Evolutionary conservation across 176 grass and related monocot genomes (phyloP).

Genomic region (Neostapfia colusana): DNA sequence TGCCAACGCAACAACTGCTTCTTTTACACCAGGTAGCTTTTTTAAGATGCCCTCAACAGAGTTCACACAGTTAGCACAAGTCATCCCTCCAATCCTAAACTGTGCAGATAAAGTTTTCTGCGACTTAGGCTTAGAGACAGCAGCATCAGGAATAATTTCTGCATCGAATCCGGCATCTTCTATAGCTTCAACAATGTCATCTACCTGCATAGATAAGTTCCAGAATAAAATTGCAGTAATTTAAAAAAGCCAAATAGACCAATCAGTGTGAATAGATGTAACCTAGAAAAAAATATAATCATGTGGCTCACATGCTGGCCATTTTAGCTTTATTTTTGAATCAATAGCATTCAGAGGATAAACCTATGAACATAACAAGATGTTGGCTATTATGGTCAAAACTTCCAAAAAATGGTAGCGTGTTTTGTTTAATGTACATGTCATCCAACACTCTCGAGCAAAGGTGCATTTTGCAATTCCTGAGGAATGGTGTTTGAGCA

Average conservation of each 20-base stretch:
- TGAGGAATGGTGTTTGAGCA: neutral
- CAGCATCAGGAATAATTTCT: constrained; percentile 79
- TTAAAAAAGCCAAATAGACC: constrained; percentile 2
- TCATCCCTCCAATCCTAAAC: constrained; percentile 97
- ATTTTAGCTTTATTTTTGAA: constrained; percentile 16
- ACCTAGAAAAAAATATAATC: neutral
- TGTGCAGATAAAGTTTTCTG: constrained; percentile 75
- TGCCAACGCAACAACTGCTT: constrained; percentile 75
- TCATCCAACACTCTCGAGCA: neutral
- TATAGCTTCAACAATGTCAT: constrained; percentile 87
- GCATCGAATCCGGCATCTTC: constrained; percentile 94
- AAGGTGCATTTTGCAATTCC: neutral
- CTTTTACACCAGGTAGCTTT: constrained; percentile 80
- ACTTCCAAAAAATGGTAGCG: too few relatives aligned
- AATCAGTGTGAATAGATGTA: constrained; percentile 1
- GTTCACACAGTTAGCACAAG: constrained; percentile 90
- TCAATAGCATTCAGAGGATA: neutral
- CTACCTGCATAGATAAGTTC: constrained; percentile 59
- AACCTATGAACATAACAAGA: too few relatives aligned
- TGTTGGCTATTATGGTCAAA: too few relatives aligned
- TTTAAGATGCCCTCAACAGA: constrained; percentile 87
- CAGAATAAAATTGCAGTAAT: constrained; percentile 24
- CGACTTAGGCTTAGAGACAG: constrained; percentile 52
- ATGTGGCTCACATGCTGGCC: neutral
- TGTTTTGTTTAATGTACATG: neutral